Conservation (phyloP, 2,329 filamentous ascomycete genomes). For the Apiospora malaysiana region DNA sequence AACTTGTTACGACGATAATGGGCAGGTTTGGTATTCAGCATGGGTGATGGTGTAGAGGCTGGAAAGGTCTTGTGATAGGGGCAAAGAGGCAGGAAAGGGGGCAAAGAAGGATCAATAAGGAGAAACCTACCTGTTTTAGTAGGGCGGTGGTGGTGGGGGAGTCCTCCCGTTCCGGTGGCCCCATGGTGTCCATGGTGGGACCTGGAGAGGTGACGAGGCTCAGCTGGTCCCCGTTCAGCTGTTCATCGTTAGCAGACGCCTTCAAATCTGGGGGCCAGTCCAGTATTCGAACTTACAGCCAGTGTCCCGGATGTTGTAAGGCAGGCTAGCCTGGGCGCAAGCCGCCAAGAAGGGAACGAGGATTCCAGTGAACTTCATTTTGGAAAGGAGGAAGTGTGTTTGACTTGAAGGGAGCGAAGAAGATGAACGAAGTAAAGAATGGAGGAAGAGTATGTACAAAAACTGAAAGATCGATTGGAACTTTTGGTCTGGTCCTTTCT, state of each 20-base stretch:
- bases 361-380: constrained; percentile 11
- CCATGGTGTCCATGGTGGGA: background rate
- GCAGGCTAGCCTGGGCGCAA: background rate
- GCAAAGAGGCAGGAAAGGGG: background rate
- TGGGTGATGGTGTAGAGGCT: background rate
- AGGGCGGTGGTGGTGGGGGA: background rate
- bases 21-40: background rate
- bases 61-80: background rate
- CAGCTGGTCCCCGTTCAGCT: background rate
- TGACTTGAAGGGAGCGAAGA: background rate
- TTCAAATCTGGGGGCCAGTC: background rate
- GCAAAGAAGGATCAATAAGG: background rate
- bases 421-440: background rate
- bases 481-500: background rate
- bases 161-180: background rate
- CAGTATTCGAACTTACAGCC: background rate
- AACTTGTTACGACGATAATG: background rate
- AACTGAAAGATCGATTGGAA: background rate
- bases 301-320: constrained; percentile 3
- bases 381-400: background rate
- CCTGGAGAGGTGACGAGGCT: background rate
- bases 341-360: background rate
- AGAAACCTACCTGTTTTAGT: background rate
- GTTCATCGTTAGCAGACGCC: background rate
- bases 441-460: background rate